A percentile compares a stretch with the other conserved stretches of the same genome.
These are phyloP conservation scores for Beta vulgaris DNA, from an alignment of 148 eudicot species.

Conservation along the genomic window DNA sequence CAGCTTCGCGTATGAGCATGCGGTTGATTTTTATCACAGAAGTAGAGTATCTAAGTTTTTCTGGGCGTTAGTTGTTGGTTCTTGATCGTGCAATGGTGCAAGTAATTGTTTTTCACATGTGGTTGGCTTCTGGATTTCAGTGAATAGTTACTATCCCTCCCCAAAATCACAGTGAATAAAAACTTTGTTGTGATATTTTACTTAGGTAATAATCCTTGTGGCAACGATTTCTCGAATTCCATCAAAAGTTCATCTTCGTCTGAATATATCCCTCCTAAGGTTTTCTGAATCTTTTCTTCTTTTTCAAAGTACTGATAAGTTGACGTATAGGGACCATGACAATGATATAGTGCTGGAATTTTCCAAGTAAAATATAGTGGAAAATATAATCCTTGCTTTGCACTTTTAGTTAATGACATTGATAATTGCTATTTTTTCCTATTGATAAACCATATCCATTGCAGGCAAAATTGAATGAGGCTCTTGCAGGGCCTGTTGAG, in stretches of 20 bases:
- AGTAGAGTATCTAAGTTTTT: too few relatives aligned
- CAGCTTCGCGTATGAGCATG: too few relatives aligned
- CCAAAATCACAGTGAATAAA: too few relatives aligned
- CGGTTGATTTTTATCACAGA: too few relatives aligned
- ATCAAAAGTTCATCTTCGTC: neutral
- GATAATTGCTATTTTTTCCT: neutral
- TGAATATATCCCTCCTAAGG: neutral
- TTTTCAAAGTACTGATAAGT: neutral
- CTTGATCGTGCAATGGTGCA: too few relatives aligned
- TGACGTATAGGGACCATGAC: neutral
- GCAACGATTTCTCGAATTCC: neutral
- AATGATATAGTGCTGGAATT: neutral
- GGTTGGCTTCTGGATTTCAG: too few relatives aligned
- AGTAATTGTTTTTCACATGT: too few relatives aligned
- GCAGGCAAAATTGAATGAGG: constrained; percentile 77
- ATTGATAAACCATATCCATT: too few relatives aligned
- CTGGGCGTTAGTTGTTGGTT: too few relatives aligned
- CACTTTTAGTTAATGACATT: neutral
- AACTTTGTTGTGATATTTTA: neutral
- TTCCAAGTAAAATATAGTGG: neutral
- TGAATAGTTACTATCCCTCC: too few relatives aligned
- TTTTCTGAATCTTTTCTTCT: neutral
- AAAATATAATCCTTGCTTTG: neutral
- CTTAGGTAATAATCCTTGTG: neutral
- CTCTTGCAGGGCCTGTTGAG: constrained; percentile 84